phyloP scores from a whole-genome alignment of 1,284 basidiomycete species.

The Thecaphora frezii region DNA sequence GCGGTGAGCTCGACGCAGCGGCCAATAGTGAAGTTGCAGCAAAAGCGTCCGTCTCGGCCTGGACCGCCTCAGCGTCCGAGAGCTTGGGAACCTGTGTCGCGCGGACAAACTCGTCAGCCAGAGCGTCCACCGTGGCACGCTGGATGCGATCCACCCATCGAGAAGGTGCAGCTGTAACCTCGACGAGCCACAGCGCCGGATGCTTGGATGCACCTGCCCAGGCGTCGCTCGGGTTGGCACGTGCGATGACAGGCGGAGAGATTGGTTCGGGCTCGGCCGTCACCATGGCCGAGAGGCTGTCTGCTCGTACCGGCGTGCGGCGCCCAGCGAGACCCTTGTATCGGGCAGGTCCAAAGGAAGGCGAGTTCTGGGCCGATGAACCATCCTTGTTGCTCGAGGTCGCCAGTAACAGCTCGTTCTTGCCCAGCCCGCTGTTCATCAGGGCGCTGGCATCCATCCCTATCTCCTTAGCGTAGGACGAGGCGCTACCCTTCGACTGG shows the following conservation, averaged over 20 bases:
- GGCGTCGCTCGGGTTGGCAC: background rate
- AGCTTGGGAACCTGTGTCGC: slow-evolving; percentile 36
- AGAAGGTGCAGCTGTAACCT: slow-evolving; percentile 18
- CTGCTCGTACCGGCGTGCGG: background rate
- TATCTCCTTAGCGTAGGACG: slow-evolving; percentile 1
- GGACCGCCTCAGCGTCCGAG: slow-evolving; percentile 1
- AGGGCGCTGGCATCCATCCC: slow-evolving; percentile 31
- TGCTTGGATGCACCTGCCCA: slow-evolving; percentile 43
- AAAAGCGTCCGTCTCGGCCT: background rate
- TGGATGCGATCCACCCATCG: slow-evolving; percentile 45
- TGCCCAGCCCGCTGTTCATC: slow-evolving; percentile 38
- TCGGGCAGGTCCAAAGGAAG: background rate
- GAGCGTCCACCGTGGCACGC: slow-evolving; percentile 34
- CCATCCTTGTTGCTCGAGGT: slow-evolving; percentile 32
- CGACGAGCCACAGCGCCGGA: slow-evolving; percentile 36
- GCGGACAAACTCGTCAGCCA: slow-evolving; percentile 54
- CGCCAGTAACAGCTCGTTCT: slow-evolving; percentile 41
- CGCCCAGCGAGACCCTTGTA: background rate
- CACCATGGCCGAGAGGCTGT: background rate
- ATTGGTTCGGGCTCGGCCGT: background rate
- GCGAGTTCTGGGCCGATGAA: slow-evolving; percentile 16
- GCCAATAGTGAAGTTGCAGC: background rate
- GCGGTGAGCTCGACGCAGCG: background rate
- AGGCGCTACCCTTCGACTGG: background rate
- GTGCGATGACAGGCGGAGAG: too few species aligned